Evolutionary conservation across 345 rosid genomes (phyloP).

Genomic region (Citrus trifoliata): DNA sequence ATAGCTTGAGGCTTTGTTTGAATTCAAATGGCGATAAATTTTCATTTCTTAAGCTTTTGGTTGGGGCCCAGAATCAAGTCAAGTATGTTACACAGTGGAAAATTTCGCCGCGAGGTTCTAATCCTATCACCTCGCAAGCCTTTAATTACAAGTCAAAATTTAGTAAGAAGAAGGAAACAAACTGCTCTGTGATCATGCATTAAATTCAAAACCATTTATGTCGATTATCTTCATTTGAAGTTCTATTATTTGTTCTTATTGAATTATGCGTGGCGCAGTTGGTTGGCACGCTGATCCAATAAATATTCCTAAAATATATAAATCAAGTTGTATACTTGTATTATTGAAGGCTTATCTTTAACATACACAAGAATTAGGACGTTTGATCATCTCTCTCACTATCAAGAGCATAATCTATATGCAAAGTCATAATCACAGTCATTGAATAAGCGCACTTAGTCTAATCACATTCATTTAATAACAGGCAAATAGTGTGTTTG

Average conservation of each 20-base stretch:
- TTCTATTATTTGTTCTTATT: neutral
- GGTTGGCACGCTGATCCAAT: neutral
- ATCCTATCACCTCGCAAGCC: neutral
- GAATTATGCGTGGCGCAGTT: neutral
- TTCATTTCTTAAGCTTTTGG: too few relatives aligned
- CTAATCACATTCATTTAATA: too few relatives aligned
- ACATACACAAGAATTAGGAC: neutral
- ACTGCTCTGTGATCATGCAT: neutral
- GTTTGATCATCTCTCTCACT: neutral
- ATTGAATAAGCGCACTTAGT: too few relatives aligned
- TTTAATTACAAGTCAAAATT: neutral
- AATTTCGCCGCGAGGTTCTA: neutral
- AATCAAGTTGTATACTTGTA: too few relatives aligned
- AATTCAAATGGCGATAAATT: neutral
- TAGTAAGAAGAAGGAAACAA: neutral
- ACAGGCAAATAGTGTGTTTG: too few relatives aligned
- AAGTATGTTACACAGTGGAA: neutral
- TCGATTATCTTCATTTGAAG: neutral
- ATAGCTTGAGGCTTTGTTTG: neutral
- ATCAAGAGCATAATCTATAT: neutral
- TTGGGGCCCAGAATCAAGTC: neutral
- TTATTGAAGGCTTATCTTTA: neutral
- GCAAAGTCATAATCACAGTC: neutral
- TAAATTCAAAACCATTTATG: neutral
- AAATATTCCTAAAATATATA: neutral